Conservation (phyloP, 164 flowering plant genomes). For the Chimonanthus salicifolius region DNA sequence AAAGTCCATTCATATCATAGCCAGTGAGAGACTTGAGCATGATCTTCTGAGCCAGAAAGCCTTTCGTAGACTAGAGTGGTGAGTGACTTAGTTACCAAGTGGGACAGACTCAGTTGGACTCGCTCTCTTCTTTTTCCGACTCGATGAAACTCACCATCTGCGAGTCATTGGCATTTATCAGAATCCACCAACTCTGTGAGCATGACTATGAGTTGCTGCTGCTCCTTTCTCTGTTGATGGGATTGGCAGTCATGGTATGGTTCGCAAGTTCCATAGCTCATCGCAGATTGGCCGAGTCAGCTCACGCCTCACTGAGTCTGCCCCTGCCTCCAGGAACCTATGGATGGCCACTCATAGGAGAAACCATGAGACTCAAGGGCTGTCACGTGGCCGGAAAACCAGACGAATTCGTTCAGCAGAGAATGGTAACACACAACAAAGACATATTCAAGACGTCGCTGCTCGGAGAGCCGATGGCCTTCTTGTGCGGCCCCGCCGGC, state of each 20-base stretch:
- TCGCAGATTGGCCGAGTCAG: background rate
- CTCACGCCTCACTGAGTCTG: background rate
- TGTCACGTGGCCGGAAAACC: background rate
- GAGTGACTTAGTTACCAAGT: background rate
- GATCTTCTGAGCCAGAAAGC: no score
- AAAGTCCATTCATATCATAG: no score
- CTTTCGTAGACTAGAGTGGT: background rate
- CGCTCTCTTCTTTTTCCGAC: background rate
- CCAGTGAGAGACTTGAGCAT: no score
- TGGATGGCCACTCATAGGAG: conserved; percentile 7
- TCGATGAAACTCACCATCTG: background rate
- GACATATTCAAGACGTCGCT: conserved; percentile 32
- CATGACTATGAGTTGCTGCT: background rate
- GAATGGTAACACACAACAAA: background rate
- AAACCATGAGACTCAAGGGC: background rate
- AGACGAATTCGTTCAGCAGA: background rate
- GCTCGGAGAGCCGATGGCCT: conserved; percentile 26
- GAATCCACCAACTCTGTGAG: background rate
- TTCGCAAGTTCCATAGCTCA: background rate
- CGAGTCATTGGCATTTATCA: background rate
- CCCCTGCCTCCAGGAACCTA: conserved; percentile 4
- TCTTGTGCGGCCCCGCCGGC: conserved; percentile 33
- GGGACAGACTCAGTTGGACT: background rate
- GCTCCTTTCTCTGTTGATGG: background rate
- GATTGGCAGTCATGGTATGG: background rate